Evolutionary conservation across 1,284 basidiomycete species (phyloP), one percentile per base, ranked within the genome.

Genomic region (Volvariella surrecta): DNA sequence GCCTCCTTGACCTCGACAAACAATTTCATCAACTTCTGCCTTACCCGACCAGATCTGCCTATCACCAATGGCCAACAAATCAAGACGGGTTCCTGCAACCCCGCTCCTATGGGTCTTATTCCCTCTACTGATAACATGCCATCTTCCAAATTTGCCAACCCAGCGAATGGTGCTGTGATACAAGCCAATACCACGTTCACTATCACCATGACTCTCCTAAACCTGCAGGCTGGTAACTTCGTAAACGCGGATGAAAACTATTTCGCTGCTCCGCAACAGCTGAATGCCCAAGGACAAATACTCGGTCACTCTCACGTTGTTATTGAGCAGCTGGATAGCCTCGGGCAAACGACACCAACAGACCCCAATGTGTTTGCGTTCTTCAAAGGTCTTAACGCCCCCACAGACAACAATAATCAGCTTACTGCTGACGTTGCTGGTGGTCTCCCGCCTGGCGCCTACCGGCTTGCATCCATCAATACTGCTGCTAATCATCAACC

Each of bases 1-100:
- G 61, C 77, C 4, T 77, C 74, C 11, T 53, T 74, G 37, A 77
- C 75, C 3, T 74, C 72, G 37, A 61, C 64, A 40, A 81, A 83
- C 67, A 82, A 82, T 47, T 82, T 76, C 60, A 78, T 80, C 66
- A 76, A 79, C 68, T 78, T 69, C 48, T 65, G 64, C 43, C 47
- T 53, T 41, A 59, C 56, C 7, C 51, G 57, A 17, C 58, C 60
- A 28, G 52, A 62, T 30, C 43, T 61, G 11, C 60, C 63, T 1
- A 54, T 73, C 15, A 74, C 71, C 8, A 65, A 73, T 51, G 67
- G 74, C 38, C 44, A 60, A 45, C 73, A 76, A 50, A 52, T 70
- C 47, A 58, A 51, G 32, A 59, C 58, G 15, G 78, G 79, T 18
- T 80, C 76, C 15, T 82, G 79, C 60, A 82, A 81, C 61, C 66